A percentile compares a stretch with the other conserved stretches of the same genome.
Conservation (phyloP, 2,329 filamentous ascomycete species). For the Passalora sequoiae region DNA sequence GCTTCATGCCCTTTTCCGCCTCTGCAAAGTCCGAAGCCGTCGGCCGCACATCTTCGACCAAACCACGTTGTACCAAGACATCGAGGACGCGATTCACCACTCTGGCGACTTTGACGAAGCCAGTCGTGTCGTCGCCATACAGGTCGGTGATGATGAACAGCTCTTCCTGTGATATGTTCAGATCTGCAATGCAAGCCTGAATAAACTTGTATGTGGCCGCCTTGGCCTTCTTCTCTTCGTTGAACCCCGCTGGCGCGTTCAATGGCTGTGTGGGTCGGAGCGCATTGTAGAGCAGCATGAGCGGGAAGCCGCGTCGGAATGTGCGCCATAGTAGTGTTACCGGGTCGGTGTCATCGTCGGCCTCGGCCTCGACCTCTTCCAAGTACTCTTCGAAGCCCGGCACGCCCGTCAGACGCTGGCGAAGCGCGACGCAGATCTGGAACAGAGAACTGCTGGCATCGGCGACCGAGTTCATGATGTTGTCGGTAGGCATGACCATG, state of each 20-base stretch:
- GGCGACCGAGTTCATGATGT: conserved; percentile 96
- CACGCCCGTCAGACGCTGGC: conserved; percentile 74
- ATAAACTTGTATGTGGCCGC: conserved; percentile 89
- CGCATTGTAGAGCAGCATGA: conserved; percentile 85
- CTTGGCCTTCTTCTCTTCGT: conserved; percentile 74
- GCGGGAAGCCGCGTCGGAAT: conserved; percentile 73
- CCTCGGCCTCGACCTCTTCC: conserved; percentile 64
- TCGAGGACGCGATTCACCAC: conserved; percentile 92
- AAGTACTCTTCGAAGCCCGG: conserved; percentile 75
- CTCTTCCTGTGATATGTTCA: conserved; percentile 72
- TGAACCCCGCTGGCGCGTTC: conserved; percentile 41
- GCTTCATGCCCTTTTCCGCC: conserved; percentile 44
- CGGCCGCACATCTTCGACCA: conserved; percentile 54
- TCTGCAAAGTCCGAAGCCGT: conserved; percentile 54
- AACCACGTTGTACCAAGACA: conserved; percentile 70
- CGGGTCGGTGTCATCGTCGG: conserved; percentile 65
- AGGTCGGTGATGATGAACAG: conserved; percentile 90
- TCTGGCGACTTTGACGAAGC: conserved; percentile 93
- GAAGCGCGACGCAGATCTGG: conserved; percentile 85
- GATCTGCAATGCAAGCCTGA: conserved; percentile 76
- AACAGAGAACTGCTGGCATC: conserved; percentile 89
- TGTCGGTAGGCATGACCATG: conserved; percentile 70
- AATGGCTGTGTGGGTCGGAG: conserved; percentile 66
- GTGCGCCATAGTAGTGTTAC: conserved; percentile 89
- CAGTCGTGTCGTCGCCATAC: conserved; percentile 89